These are phyloP conservation scores for Calocera viscosa DNA, from an alignment of 768 basidiomycete species.

Conservation along the genomic window DNA sequence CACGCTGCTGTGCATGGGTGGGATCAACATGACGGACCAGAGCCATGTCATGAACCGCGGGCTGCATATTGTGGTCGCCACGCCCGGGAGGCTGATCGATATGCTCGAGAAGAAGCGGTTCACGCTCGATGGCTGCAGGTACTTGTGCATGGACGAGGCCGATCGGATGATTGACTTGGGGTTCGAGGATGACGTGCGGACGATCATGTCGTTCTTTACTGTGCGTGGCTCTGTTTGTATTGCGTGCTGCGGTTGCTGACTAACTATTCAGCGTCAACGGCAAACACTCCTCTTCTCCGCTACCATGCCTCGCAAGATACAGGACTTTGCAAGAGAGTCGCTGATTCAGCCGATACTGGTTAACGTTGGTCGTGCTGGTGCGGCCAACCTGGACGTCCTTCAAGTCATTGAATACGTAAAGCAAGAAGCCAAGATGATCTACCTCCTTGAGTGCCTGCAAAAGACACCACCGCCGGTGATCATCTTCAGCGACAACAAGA, in stretches of 20 bases:
- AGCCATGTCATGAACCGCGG: conserved; percentile 81
- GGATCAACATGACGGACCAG: conserved; percentile 98
- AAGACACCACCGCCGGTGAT: conserved; percentile 98
- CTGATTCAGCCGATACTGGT: conserved; percentile 90
- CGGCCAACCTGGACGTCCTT: conserved; percentile 90
- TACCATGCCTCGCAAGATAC: conserved; percentile 97
- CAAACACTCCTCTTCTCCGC: conserved; percentile 97
- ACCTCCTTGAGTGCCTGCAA: conserved; percentile 90
- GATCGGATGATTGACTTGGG: conserved; percentile 99
- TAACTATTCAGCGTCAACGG: conserved; percentile 58
- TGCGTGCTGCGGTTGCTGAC: neutral
- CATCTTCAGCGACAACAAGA: conserved; percentile 97
- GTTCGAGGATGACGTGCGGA: conserved; percentile 96
- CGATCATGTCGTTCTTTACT: conserved; percentile 99
- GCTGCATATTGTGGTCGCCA: conserved; percentile 90
- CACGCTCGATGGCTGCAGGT: conserved; percentile 88
- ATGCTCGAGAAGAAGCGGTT: conserved; percentile 95
- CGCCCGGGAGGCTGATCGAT: conserved; percentile 91
- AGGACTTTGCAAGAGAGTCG: conserved; percentile 95
- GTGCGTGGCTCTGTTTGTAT: conserved; percentile 31
- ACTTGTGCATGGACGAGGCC: conserved; percentile 96
- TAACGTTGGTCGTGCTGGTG: conserved; percentile 95
- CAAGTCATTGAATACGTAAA: conserved; percentile 95
- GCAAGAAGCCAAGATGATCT: conserved; percentile 99
- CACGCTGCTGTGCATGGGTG: conserved; percentile 86